Conservation (phyloP, 148 eudicot species). For the Arbutus unedo region DNA sequence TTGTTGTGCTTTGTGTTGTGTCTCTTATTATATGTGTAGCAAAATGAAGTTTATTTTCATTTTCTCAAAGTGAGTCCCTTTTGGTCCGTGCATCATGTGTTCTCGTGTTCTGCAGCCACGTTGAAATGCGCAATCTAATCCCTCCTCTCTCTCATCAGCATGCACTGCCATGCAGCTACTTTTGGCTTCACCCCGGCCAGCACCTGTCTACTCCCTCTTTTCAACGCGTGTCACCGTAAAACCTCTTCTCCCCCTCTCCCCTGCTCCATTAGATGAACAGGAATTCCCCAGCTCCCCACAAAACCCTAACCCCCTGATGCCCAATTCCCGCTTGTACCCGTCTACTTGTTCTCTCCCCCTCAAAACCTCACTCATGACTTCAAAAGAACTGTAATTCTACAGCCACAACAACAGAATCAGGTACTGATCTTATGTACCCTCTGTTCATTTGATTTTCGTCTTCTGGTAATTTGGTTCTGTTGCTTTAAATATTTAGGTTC, state of each 20-base stretch:
- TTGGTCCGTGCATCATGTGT: neutral
- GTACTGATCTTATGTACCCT: neutral
- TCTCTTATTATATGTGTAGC: no score
- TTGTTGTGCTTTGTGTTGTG: no score
- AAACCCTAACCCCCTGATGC: neutral
- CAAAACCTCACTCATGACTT: neutral
- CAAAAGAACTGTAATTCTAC: neutral
- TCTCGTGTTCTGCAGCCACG: neutral
- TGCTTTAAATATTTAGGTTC: neutral
- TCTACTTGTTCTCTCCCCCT: neutral
- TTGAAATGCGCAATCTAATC: slow-evolving; percentile 11
- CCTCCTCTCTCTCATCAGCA: neutral
- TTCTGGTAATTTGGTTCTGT: neutral
- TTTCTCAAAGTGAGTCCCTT: no score
- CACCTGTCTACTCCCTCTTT: neutral
- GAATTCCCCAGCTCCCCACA: neutral
- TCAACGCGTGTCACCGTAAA: slow-evolving; percentile 28
- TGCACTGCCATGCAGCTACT: neutral
- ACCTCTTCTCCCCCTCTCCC: neutral
- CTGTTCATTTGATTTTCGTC: neutral
- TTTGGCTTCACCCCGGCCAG: neutral
- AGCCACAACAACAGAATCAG: neutral
- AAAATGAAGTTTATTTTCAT: no score
- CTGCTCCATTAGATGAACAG: neutral
- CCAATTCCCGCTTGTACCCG: neutral